A percentile compares a stretch with the other conserved stretches of the same genome.
Evolutionary conservation across 345 rosid species (phyloP).

Genomic region (Clarkia xantiana): DNA sequence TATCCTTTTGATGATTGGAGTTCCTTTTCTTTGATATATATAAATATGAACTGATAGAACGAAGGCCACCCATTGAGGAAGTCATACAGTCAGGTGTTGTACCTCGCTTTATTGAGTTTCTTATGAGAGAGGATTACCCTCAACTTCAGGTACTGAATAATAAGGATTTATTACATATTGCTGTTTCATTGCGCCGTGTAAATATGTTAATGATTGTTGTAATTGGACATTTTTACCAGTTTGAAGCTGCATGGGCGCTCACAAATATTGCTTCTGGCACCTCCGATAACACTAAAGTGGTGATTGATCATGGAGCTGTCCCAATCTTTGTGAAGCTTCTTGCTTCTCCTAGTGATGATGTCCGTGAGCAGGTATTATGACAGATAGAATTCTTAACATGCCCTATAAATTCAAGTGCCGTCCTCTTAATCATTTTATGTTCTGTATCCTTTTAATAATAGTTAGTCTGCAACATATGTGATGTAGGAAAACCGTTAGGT

Average conservation of each 20-base stretch:
- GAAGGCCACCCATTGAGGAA: slow-evolving; percentile 79
- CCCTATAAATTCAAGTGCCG: no score
- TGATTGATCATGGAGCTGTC: slow-evolving; percentile 79
- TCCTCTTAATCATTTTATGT: no score
- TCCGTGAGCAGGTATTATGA: slow-evolving; percentile 63
- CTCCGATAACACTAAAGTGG: slow-evolving; percentile 79
- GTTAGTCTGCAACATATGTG: no score
- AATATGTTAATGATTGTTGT: no score
- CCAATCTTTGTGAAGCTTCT: slow-evolving; percentile 71
- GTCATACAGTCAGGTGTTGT: slow-evolving; percentile 72
- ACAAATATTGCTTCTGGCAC: slow-evolving; percentile 88
- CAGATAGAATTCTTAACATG: no score
- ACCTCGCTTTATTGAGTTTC: slow-evolving; percentile 77
- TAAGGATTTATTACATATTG: no score
- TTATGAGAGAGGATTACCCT: slow-evolving; percentile 62
- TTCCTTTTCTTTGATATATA: not conserved
- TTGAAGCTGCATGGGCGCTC: slow-evolving; percentile 86
- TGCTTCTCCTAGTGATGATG: slow-evolving; percentile 53
- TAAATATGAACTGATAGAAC: slow-evolving; percentile 25
- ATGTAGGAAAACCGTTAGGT: no score
- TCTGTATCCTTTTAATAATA: not conserved
- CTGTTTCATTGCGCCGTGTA: no score
- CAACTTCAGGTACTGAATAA: slow-evolving; percentile 79
- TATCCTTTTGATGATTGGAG: not conserved
- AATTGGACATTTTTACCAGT: slow-evolving; percentile 34